Percentiles rank a stretch among this genome's conserved stretches.
Conservation (phyloP, 2,329 filamentous ascomycete genomes). For the Epichloe sp. region DNA sequence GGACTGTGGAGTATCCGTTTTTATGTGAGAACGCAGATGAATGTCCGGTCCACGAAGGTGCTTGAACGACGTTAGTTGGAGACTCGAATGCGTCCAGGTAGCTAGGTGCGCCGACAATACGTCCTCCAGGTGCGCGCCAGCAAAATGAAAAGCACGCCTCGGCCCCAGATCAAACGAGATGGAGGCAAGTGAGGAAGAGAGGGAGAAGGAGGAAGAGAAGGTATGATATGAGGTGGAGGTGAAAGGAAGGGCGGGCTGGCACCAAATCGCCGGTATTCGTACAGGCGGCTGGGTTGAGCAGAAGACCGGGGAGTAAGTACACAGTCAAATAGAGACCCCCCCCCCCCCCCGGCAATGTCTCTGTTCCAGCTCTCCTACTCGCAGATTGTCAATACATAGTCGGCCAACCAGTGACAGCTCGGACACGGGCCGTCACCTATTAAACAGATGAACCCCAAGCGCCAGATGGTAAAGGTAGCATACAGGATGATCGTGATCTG, state of each 20-base stretch:
- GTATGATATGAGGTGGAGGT: conserved; percentile 4
- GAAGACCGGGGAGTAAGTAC: conserved; percentile 5
- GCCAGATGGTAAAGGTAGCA: too few species aligned
- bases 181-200: neutral
- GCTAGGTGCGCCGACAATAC: neutral
- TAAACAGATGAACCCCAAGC: neutral
- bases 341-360: conserved; percentile 10
- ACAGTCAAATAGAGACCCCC: conserved; percentile 5
- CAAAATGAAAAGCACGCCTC: neutral
- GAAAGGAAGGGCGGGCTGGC: conserved; percentile 4
- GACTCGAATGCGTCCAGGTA: neutral
- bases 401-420: conserved; percentile 2
- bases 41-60: neutral
- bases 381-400: conserved; percentile 2
- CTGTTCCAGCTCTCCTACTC: conserved; percentile 12
- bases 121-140: neutral
- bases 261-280: conserved; percentile 5
- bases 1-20: neutral
- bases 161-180: neutral
- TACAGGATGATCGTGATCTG: too few species aligned
- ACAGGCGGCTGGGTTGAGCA: conserved; percentile 7
- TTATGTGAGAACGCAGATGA: neutral
- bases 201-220: conserved; percentile 1
- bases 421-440: neutral
- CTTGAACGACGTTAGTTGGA: neutral